Evolutionary conservation across 2,329 filamentous ascomycete species (phyloP).

Genomic region (Colletotrichum navitas): DNA sequence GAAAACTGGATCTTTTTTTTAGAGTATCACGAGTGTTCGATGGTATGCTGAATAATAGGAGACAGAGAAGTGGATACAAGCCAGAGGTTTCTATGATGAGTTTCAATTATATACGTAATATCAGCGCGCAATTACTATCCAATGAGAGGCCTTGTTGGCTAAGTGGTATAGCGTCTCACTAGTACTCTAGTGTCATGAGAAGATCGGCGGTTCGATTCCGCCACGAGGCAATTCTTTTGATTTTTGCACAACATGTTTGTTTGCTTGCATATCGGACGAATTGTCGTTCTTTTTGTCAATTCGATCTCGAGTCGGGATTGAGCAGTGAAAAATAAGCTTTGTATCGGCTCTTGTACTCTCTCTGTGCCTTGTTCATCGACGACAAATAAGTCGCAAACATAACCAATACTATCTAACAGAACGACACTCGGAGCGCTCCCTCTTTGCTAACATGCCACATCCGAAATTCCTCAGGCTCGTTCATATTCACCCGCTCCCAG

Average conservation of each 20-base stretch:
- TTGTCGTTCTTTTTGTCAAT: too few relatives aligned
- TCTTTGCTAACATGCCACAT: neutral
- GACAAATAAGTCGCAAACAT: neutral
- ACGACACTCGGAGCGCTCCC: neutral
- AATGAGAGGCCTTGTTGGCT: slow-evolving; percentile 32
- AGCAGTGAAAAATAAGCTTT: neutral
- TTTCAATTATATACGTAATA: too few relatives aligned
- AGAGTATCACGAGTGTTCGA: neutral
- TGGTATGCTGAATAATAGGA: neutral
- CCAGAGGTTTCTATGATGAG: too few relatives aligned
- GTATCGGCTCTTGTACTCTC: neutral
- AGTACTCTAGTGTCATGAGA: slow-evolving; percentile 33
- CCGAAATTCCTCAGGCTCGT: neutral
- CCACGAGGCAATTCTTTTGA: slow-evolving; percentile 23
- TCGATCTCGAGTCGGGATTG: neutral
- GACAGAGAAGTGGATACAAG: neutral
- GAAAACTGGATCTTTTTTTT: too few relatives aligned
- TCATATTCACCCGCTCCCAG: neutral
- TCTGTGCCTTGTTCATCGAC: neutral
- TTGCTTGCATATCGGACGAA: neutral
- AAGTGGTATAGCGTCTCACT: slow-evolving; percentile 40
- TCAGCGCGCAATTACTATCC: too few relatives aligned
- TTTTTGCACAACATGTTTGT: neutral
- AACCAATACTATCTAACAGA: neutral
- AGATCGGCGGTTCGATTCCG: slow-evolving; percentile 38